Evolutionary conservation across 495 filamentous ascomycete genomes (phyloP).

Genomic region (Xylaria venustula): DNA sequence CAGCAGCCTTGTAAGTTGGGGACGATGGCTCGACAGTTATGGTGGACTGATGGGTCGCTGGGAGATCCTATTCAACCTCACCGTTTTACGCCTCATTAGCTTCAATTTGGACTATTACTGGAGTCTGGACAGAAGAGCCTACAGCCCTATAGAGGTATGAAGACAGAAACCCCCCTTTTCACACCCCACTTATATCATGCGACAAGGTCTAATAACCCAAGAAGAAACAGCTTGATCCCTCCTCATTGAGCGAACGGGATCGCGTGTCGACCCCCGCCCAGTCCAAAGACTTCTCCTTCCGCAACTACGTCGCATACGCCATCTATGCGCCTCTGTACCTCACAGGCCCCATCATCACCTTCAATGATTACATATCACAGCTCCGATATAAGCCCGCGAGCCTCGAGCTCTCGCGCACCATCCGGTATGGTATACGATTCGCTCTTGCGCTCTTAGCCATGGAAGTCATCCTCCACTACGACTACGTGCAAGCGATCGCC

Average conservation of each 20-base stretch:
- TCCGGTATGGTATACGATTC: slow-evolving; percentile 83
- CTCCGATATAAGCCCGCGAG: slow-evolving; percentile 64
- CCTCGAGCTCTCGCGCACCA: slow-evolving; percentile 63
- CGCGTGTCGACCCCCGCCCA: slow-evolving; percentile 74
- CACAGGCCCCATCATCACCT: slow-evolving; percentile 89
- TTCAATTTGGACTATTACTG: slow-evolving; percentile 98
- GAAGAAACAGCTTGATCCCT: slow-evolving; percentile 96
- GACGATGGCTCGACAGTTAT: slow-evolving; percentile 65
- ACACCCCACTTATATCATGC: not conserved
- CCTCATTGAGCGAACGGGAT: slow-evolving; percentile 81
- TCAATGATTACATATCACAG: slow-evolving; percentile 97
- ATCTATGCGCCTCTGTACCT: slow-evolving; percentile 94
- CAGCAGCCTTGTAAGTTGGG: slow-evolving; percentile 53
- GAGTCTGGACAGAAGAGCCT: slow-evolving; percentile 66
- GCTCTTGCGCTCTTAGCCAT: slow-evolving; percentile 77
- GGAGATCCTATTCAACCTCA: slow-evolving; percentile 97
- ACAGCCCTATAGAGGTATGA: slow-evolving; percentile 81
- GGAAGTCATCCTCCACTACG: slow-evolving; percentile 90
- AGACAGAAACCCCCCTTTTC: slow-evolving; percentile 6
- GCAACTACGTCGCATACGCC: slow-evolving; percentile 82
- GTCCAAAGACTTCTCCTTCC: slow-evolving; percentile 68
- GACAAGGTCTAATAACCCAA: slow-evolving; percentile 60
- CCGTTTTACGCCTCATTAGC: slow-evolving; percentile 87
- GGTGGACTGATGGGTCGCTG: slow-evolving; percentile 83
- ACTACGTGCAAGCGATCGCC: slow-evolving; percentile 91